Base-by-base conservation (phyloP, 495 filamentous ascomycete genomes). In the Paragyromitra xinjiangensis region DNA sequence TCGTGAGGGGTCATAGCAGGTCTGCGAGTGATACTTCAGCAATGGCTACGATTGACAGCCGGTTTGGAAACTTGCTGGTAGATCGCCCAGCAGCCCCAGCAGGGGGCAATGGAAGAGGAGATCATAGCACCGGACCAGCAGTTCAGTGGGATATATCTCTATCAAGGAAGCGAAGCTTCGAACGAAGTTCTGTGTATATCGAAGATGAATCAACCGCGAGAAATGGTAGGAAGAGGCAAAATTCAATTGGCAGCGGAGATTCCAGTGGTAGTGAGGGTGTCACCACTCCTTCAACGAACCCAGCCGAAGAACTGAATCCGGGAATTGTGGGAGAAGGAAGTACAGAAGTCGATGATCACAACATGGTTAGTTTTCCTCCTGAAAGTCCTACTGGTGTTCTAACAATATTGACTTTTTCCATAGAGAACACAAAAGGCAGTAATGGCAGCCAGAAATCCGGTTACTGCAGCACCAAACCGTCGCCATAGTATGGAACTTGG, bases 201-300 rank as follows among this genome's bases (percentile, higher is more conserved):
- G 78, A 74, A n/a, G 62, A 69, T 56, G 77, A 74, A 48, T 58
- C 71, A 6, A 72, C 53, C 12, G 14, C 53, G 3, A 75, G 73
- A n/a, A 75, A 78, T 45, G 65, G 79, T 16, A 81, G 80, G n/a
- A 77, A 78, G 40, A 71, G 71, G 37, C 80, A 82, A 69, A 79
- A 76, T 56, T 81, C 80, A 0, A 76, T 82, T 76, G 80, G 80
- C 34, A 81, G 80, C 48, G 77, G 75, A 14, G 80, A 82, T 45
- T 79, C 80, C 1, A 79, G 71, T 39, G 80, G 77, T 29, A 82
- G 80, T 19, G 80, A 82, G 26, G 80, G 80, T 26, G 65, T 81
- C 6, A 65, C 66, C n/a, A 82, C 80, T 3, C 80, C 80, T 19
- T 74, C 76, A 11, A 78, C 80, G 24, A 68, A 59, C 34, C 65